These are phyloP conservation scores for Nemania sp. DNA, from an alignment of 2,329 filamentous ascomycete species.

Conservation along the genomic window DNA sequence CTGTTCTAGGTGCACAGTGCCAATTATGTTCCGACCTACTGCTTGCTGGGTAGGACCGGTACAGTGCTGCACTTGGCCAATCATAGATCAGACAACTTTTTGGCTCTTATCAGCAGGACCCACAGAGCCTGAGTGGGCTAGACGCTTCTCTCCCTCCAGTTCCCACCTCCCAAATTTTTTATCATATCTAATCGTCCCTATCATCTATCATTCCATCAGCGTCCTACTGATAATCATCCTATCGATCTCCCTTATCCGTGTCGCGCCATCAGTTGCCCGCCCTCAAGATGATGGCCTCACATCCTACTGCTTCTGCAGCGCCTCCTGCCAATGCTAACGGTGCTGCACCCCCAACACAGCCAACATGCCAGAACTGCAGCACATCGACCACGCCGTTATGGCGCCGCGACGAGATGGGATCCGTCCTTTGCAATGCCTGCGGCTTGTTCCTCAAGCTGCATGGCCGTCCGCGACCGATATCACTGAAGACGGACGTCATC, in stretches of 20 bases:
- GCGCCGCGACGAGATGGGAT: constrained; percentile 95
- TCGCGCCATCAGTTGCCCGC: constrained; percentile 38
- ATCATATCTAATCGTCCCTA: constrained; percentile 47
- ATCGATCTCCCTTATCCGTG: constrained; percentile 38
- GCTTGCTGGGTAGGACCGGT: neutral
- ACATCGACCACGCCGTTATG: constrained; percentile 97
- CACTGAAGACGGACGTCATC: constrained; percentile 98
- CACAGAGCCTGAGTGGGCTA: constrained; percentile 29
- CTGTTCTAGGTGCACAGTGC: constrained; percentile 15
- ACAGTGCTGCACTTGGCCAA: constrained; percentile 21
- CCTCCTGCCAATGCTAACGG: constrained; percentile 61
- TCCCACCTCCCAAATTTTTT: constrained; percentile 43
- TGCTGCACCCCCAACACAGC: constrained; percentile 77
- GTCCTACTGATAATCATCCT: constrained; percentile 32
- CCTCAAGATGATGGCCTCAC: constrained; percentile 52
- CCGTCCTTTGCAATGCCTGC: constrained; percentile 98
- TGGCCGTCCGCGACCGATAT: constrained; percentile 91
- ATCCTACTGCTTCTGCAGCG: constrained; percentile 50
- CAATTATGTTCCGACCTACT: neutral
- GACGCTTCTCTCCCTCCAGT: constrained; percentile 22
- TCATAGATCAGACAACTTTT: constrained; percentile 13
- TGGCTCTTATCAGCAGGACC: constrained; percentile 38
- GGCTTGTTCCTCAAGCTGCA: constrained; percentile 98
- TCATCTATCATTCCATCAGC: constrained; percentile 37
- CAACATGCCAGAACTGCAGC: constrained; percentile 94